Evolutionary conservation across 2,329 filamentous ascomycete species (phyloP).

Genomic region (Xylaria sp.): DNA sequence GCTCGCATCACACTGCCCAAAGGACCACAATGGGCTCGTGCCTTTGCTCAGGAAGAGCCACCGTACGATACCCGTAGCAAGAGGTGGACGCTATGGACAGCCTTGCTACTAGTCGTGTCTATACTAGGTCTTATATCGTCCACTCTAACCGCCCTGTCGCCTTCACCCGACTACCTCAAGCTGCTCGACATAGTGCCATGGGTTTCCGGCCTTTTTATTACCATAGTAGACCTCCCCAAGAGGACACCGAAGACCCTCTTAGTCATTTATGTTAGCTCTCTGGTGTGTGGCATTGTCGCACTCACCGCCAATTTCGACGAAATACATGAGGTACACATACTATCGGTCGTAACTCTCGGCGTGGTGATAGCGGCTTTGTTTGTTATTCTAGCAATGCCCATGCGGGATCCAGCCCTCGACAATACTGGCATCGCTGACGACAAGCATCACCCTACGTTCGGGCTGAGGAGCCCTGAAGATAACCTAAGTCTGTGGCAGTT

Average conservation of each 20-base stretch:
- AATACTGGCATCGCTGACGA: constrained; percentile 68
- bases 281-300: constrained; percentile 49
- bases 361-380: constrained; percentile 60
- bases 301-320: constrained; percentile 47
- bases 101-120: constrained; percentile 51
- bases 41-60: constrained; percentile 57
- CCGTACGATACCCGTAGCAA: constrained; percentile 38
- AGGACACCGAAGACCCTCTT: constrained; percentile 57
- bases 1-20: constrained; percentile 43
- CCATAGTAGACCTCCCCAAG: constrained; percentile 53
- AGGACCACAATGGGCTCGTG: constrained; percentile 56
- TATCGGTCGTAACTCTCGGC: constrained; percentile 52
- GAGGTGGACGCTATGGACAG: constrained; percentile 55
- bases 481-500: constrained; percentile 83
- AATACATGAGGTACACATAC: constrained; percentile 47
- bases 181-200: constrained; percentile 56
- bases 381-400: constrained; percentile 74
- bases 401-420: constrained; percentile 69
- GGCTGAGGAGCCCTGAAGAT: constrained; percentile 80
- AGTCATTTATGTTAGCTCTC: constrained; percentile 52
- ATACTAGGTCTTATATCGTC: constrained; percentile 52
- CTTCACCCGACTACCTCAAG: constrained; percentile 44
- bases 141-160: constrained; percentile 48
- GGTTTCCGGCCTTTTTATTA: constrained; percentile 53
- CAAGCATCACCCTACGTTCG: constrained; percentile 64